These are phyloP conservation scores for Amphichorda felina DNA, from an alignment of 2,329 filamentous ascomycete species.

Conservation along the genomic window DNA sequence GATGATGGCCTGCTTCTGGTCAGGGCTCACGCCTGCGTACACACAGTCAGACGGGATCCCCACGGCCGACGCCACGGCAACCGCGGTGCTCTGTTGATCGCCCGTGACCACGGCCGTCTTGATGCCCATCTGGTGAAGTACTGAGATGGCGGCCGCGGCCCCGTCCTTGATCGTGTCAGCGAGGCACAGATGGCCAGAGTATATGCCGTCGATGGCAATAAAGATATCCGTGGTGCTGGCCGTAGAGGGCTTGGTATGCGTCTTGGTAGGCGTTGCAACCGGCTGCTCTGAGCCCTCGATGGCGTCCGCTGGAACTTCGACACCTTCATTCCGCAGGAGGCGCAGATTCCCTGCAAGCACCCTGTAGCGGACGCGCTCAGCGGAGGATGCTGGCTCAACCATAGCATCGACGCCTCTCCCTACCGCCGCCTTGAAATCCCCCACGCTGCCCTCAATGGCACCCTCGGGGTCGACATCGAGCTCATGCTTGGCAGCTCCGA, in stretches of 20 bases:
- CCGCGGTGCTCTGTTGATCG: conserved; percentile 74
- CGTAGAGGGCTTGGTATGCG: conserved; percentile 19
- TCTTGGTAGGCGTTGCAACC: conserved; percentile 29
- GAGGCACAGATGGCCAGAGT: conserved; percentile 72
- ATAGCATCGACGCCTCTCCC: conserved; percentile 75
- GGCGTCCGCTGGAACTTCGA: conserved; percentile 53
- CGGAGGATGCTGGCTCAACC: conserved; percentile 62
- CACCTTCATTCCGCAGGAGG: conserved; percentile 60
- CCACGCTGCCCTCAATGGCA: conserved; percentile 70
- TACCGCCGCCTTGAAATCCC: conserved; percentile 72
- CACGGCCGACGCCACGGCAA: conserved; percentile 71
- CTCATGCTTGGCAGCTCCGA: conserved; percentile 62
- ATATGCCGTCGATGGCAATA: conserved; percentile 71
- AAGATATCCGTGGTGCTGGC: conserved; percentile 85
- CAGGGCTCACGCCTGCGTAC: conserved; percentile 77
- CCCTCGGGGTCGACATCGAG: conserved; percentile 62
- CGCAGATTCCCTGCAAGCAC: conserved; percentile 75
- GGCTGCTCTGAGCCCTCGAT: conserved; percentile 50
- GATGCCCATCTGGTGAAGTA: conserved; percentile 75
- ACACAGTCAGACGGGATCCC: conserved; percentile 69
- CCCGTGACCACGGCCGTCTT: conserved; percentile 88
- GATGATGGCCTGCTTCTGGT: conserved; percentile 83
- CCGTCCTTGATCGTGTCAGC: conserved; percentile 87
- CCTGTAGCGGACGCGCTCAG: conserved; percentile 59
- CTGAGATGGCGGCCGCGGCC: conserved; percentile 67